Percentiles rank a stretch among this genome's conserved stretches.
Conservation (phyloP, 2,329 filamentous ascomycete species). For the Colletotrichum trifolii region DNA sequence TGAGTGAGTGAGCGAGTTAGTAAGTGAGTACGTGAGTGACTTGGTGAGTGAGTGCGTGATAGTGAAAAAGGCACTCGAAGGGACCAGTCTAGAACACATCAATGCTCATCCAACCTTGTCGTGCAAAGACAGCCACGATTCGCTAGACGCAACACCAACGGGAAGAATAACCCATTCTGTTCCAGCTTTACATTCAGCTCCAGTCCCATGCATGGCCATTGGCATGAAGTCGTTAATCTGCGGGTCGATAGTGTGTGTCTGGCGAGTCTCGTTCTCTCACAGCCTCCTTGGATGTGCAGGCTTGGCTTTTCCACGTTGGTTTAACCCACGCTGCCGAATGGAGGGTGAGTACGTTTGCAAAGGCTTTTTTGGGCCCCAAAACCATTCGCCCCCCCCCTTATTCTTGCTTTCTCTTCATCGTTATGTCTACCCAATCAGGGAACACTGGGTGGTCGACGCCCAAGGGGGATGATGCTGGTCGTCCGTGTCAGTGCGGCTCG, state of each 20-base stretch:
- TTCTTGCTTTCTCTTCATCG: conserved; percentile 2
- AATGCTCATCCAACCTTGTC: background rate
- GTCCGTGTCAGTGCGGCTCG: conserved; percentile 30
- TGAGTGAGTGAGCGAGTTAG: too few relatives aligned
- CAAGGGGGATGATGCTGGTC: conserved; percentile 26
- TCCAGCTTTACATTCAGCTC: too few relatives aligned
- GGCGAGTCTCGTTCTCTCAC: conserved; percentile 3
- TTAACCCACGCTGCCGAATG: too few relatives aligned
- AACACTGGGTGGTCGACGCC: conserved; percentile 13
- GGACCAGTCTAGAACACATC: too few relatives aligned
- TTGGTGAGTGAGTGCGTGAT: too few relatives aligned
- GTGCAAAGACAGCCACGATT: background rate
- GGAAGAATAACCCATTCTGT: too few relatives aligned
- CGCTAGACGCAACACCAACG: background rate
- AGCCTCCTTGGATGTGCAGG: conserved; percentile 11
- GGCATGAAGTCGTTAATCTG: conserved; percentile 20
- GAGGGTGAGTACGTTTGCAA: too few relatives aligned
- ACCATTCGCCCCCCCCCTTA: background rate
- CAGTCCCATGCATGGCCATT: background rate
- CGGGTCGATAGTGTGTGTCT: conserved; percentile 12
- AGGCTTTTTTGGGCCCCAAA: too few relatives aligned
- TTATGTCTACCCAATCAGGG: conserved; percentile 1
- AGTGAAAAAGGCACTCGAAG: too few relatives aligned
- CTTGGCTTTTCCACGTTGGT: conserved; percentile 15
- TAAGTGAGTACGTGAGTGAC: too few relatives aligned